Base-by-base conservation (phyloP, 78 protist genomes). In the Corallochytrium limacisporum region DNA sequence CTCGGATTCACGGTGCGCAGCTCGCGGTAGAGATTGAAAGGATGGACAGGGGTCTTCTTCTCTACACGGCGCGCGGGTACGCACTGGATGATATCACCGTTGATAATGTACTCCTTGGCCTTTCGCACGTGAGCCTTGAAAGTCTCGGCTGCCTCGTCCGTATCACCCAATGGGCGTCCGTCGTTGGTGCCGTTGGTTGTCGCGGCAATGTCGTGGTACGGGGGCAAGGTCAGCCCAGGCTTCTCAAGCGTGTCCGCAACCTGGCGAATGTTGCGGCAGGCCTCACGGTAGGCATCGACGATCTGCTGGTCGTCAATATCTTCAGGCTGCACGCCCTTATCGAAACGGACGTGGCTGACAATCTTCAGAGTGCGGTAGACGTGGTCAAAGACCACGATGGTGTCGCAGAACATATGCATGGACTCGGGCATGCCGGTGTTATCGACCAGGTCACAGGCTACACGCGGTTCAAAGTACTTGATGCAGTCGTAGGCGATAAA, bases 21-120 rank as follows among this genome's bases (percentile, higher is more conserved):
- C 39, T 72, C 59, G 1, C 79, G 65, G 59, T 79, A 79, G 39
- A 79, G 24, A 66, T 79, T 65, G 35, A 71, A 73, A 20, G 85
- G 78, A 39, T 79, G 65, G 35, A 74, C 32, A 38, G 26, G 49
- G 18, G n/a, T n/a, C n/a, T n/a, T n/a, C n/a, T 10, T 40, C 44
- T 8, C 22, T 40, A 8, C 22, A 1, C 83, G 62, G 53, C 63
- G 83, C 31, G 73, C n/a, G n/a, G n/a, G n/a, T n/a, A n/a, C n/a
- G n/a, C 67, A 69, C 61, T 78, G 82, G 67, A 71, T 70, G 31
- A 78, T 78, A 62, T 78, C 77, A 6, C 83, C 83, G 20, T 15
- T 16, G 26, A 38, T 24, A 24, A 78, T 78, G 57, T 57, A 65
- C 65, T 69, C 32, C 68, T 78, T 78, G 20, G 70, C 56, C 0